Evolutionary conservation across 2,329 filamentous ascomycete species (phyloP).

Genomic region (Aspergillus alliaceus): DNA sequence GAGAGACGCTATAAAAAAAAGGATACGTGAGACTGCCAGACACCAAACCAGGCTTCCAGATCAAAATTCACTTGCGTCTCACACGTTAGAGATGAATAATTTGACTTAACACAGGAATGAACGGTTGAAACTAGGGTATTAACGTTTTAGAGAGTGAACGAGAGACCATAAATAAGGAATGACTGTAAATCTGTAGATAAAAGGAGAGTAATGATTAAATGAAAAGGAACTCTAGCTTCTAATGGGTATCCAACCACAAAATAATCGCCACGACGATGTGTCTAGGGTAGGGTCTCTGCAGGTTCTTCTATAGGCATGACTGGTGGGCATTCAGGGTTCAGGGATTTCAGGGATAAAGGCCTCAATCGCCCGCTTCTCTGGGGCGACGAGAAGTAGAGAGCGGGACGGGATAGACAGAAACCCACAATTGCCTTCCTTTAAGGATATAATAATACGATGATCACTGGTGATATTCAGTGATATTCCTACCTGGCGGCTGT

Average conservation of each 20-base stretch:
- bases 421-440: constrained; percentile 13
- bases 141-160: background rate
- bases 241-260: background rate
- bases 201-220: background rate
- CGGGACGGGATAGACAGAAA: constrained; percentile 4
- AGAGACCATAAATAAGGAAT: background rate
- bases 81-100: background rate
- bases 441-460: constrained; percentile 9
- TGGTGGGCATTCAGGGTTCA: constrained; percentile 3
- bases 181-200: background rate
- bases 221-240: background rate
- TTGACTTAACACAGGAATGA: background rate
- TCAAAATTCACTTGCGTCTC: background rate
- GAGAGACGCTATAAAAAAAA: background rate
- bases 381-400: background rate
- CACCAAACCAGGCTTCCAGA: background rate
- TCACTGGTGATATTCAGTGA: constrained; percentile 17
- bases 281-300: background rate
- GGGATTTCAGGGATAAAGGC: constrained; percentile 6
- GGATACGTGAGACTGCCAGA: background rate
- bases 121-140: background rate
- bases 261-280: constrained; percentile 2
- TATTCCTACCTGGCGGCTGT: constrained; percentile 8
- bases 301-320: constrained; percentile 8
- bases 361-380: constrained; percentile 6